Evolutionary conservation across 1,284 basidiomycete species (phyloP).

Genomic region (Irpex lacteus): DNA sequence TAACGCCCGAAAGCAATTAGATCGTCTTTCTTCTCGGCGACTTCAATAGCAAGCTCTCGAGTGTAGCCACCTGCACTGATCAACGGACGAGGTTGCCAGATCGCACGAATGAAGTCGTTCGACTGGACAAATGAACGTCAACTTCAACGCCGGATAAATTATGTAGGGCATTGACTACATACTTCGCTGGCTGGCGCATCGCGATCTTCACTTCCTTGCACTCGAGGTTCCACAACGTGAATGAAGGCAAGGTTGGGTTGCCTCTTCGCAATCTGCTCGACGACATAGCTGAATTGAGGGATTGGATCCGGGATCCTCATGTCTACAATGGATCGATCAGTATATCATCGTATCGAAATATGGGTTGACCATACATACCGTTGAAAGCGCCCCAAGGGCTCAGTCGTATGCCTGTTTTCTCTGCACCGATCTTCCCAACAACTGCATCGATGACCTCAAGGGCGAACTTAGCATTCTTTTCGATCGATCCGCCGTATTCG

Average conservation of each 20-base stretch:
- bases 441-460: constrained; percentile 49
- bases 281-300: constrained; percentile 40
- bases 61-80: constrained; percentile 37
- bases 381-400: constrained; percentile 49
- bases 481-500: constrained; percentile 54
- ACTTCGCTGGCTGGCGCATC: constrained; percentile 16
- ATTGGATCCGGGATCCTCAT: constrained; percentile 48
- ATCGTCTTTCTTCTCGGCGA: constrained; percentile 30
- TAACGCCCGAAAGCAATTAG: constrained; percentile 43
- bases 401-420: constrained; percentile 46
- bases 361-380: constrained; percentile 23
- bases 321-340: constrained; percentile 19
- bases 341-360: not conserved
- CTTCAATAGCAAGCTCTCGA: constrained; percentile 21
- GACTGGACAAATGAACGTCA: constrained; percentile 14
- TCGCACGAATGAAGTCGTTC: constrained; percentile 27
- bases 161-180: not conserved
- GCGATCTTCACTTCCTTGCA: constrained; percentile 19
- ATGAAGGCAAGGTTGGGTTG: constrained; percentile 54
- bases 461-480: constrained; percentile 51
- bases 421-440: constrained; percentile 33
- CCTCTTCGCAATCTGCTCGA: constrained; percentile 31
- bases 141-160: not conserved
- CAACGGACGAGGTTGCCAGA: constrained; percentile 24
- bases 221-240: constrained; percentile 42